Base-by-base conservation (phyloP, 2,329 filamentous ascomycete species). In the Chrysoporthe cubensis region DNA sequence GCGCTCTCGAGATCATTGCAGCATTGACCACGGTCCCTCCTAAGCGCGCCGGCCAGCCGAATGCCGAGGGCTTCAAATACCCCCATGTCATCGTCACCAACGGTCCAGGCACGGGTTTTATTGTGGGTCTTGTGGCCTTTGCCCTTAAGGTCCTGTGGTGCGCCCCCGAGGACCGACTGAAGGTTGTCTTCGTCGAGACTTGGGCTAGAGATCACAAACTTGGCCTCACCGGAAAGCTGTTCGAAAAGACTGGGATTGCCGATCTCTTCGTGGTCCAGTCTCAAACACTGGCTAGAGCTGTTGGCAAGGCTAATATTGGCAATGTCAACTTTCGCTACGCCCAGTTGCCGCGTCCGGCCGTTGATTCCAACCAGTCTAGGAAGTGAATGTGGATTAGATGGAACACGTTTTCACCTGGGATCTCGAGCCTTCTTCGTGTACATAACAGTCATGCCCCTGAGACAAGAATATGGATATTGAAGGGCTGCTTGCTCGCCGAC, bases 221-320 rank as follows among this genome's bases (percentile, higher is more conserved):
- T 71, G 98, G 95, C 80, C 78, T 97, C 68, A 97, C 93, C 48
- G 96, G 95, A 0, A 90, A 88, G 76, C 80, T 98, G 48, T 82
- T 99, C 67, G 79, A 90, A 67, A 80, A 82, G 71, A 81, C 82
- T 1, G 80, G 83, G 58, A 79, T 96, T 52, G 91, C 91, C 60
- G 92, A 97, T 78, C 81, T 90, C 61, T 92, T 96, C 74, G 78
- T 96, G 64, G 93, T 97, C 66, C 94, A 97, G 82, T 96, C 95
- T 84, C 84, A 87, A 68, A 79, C 82, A 66, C 81, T 96, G 54
- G 87, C 86, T 1, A 79, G 79, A 6, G 80, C 76, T 44, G 81
- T 82, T 72, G 78, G 78, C 0, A 71, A 82, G 9, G 70, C 74
- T 0, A 80, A 81, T 50, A 69, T 75, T 6, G 71, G 65, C 52